Evolutionary conservation across 176 grass and related monocot species (phyloP).

Genomic region (Avena sativa): DNA sequence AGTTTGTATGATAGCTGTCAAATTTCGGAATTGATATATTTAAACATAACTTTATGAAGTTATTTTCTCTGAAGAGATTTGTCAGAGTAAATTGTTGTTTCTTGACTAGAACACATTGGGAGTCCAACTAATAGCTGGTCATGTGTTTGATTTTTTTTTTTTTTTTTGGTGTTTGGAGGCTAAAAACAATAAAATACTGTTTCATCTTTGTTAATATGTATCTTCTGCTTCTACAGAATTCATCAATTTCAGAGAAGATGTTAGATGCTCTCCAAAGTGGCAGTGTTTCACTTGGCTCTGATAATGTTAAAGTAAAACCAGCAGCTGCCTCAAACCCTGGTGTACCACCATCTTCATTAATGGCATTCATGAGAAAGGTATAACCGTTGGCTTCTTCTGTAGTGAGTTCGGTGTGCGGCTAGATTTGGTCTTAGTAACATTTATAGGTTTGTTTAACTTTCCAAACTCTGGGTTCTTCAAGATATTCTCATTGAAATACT

Average conservation of each 20-base stretch:
- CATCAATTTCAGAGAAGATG: constrained; percentile 70
- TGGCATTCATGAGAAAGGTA: constrained; percentile 91
- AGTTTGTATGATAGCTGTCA: background rate
- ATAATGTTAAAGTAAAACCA: constrained; percentile 82
- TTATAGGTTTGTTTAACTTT: constrained; percentile 6
- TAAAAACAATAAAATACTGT: constrained; percentile 3
- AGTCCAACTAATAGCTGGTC: background rate
- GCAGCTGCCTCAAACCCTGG: constrained; percentile 84
- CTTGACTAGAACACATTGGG: background rate
- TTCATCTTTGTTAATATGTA: constrained; percentile 28
- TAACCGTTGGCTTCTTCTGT: constrained; percentile 16
- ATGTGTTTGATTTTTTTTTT: background rate
- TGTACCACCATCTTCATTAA: constrained; percentile 93
- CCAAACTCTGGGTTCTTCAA: background rate
- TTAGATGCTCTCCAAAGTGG: constrained; percentile 74
- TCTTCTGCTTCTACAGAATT: constrained; percentile 61
- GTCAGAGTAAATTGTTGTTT: constrained; percentile 26
- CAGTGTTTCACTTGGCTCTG: constrained; percentile 84
- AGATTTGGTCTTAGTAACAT: background rate
- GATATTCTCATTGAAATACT: constrained; percentile 16
- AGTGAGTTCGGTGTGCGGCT: background rate
- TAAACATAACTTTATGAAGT: constrained; percentile 27
- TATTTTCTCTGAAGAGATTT: constrained; percentile 16
- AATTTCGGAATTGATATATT: constrained; percentile 23
- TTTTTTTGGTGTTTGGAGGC: background rate